phyloP scores from a whole-genome alignment of 1,284 basidiomycete genomes.

The Boletus calvinii region DNA sequence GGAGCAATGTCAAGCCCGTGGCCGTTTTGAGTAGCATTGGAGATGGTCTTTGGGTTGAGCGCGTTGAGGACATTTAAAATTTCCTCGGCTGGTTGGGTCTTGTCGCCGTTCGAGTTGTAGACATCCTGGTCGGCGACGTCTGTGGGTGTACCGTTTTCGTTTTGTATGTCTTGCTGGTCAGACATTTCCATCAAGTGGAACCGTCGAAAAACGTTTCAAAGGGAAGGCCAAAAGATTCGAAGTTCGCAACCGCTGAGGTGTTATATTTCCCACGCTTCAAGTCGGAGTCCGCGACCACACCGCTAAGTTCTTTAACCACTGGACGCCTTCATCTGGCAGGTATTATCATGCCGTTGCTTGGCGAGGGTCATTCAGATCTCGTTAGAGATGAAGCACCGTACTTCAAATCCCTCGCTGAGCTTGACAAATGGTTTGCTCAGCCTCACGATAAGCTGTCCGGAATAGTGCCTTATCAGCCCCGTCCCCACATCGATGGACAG shows the following conservation, averaged over 20 bases:
- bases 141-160: slow-evolving; percentile 28
- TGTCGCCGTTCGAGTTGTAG: slow-evolving; percentile 31
- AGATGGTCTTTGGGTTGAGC: slow-evolving; percentile 35
- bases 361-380: slow-evolving; percentile 35
- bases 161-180: slow-evolving; percentile 36
- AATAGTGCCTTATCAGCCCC: slow-evolving; percentile 43
- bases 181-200: slow-evolving; percentile 34
- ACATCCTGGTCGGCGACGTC: slow-evolving; percentile 30
- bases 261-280: slow-evolving; percentile 28
- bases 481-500: slow-evolving; percentile 26
- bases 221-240: slow-evolving; percentile 10
- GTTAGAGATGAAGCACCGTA: slow-evolving; percentile 39
- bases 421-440: slow-evolving; percentile 41
- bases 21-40: slow-evolving; percentile 28
- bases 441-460: slow-evolving; percentile 35
- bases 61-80: slow-evolving; percentile 40
- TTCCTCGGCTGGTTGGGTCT: slow-evolving; percentile 41
- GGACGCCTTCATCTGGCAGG: background rate
- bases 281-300: too few relatives aligned
- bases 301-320: background rate
- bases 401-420: slow-evolving; percentile 40
- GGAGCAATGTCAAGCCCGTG: slow-evolving; percentile 27
- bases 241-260: slow-evolving; percentile 8
- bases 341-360: slow-evolving; percentile 40
- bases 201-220: slow-evolving; percentile 34